Evolutionary conservation across 345 rosid genomes (phyloP), one percentile per base, ranked within the genome.

Genomic region (Eucalyptus cloeziana): DNA sequence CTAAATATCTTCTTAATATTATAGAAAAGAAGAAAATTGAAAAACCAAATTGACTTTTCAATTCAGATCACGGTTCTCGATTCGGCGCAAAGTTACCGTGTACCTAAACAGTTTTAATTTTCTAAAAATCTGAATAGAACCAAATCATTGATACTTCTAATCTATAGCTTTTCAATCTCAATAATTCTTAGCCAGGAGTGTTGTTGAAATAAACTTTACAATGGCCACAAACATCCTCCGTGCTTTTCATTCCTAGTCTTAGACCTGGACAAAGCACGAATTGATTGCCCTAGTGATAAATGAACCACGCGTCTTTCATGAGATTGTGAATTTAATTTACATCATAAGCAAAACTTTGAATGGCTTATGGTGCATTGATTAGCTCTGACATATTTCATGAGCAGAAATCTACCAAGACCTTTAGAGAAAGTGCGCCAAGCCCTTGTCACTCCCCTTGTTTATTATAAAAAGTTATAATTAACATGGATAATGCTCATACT

Each of bases 31-130:
- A 52, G 10, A 19, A 19, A 52, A 52, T 19, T 52, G 10, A 19
- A 0, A 52, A 52, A 52, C 24, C 0, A 52, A 52, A 52, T 4
- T 0, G 2, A 52, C 10, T 19, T 19, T 51, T 52, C 5, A 0
- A 1, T 52, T 52, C 2, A 0, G 9, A 19, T 52, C 1, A 10
- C 0, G 0, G 5, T 52, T 52, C 58, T 52, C 25, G 1, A 19
- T 52, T 52, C 56, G 0, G 9, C 4, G 19, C 10, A 17, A 51
- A 16, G 21, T 7, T 51, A 51, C 8, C 1, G 7, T 51, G 22
- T 2, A 17, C 0, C 1, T 1, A 51, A 51, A 51, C 17, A 7
- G 22, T 51, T 51, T 51, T 51, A 1, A 51, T 51, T 51, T 51
- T 7, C 54, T 51, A 51, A 51, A 51, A 51, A 16, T 51, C 2